phyloP scores from a whole-genome alignment of 495 filamentous ascomycete genomes.

The Penicillium egyptiacum region DNA sequence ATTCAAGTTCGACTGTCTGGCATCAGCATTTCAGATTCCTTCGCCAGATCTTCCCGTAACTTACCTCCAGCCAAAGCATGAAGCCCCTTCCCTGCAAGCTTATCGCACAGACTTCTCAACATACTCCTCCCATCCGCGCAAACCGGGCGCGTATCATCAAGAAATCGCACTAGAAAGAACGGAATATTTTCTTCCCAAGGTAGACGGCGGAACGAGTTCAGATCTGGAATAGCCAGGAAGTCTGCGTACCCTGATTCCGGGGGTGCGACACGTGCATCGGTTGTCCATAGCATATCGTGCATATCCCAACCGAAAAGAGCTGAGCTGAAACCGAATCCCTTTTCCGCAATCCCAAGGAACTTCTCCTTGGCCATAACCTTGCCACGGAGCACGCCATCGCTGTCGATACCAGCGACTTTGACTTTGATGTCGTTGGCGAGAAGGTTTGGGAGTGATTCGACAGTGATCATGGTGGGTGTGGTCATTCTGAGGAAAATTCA shows the following conservation, averaged over 20 bases:
- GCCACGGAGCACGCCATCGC: slow-evolving; percentile 82
- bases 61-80: slow-evolving; percentile 85
- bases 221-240: slow-evolving; percentile 74
- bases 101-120: slow-evolving; percentile 62
- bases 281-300: slow-evolving; percentile 83
- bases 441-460: slow-evolving; percentile 48
- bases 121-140: slow-evolving; percentile 76
- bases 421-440: slow-evolving; percentile 73
- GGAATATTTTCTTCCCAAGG: slow-evolving; percentile 91
- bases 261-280: slow-evolving; percentile 80
- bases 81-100: slow-evolving; percentile 57
- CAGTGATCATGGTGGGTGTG: slow-evolving; percentile 21
- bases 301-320: slow-evolving; percentile 96
- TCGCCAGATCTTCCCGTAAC: neutral
- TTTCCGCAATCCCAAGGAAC: slow-evolving; percentile 74
- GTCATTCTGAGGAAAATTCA: slow-evolving; percentile 11
- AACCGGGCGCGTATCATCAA: slow-evolving; percentile 54
- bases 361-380: slow-evolving; percentile 94
- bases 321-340: slow-evolving; percentile 92
- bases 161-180: slow-evolving; percentile 84
- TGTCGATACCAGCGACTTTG: slow-evolving; percentile 84
- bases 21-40: neutral
- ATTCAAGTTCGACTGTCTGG: slow-evolving; percentile 80
- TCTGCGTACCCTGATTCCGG: slow-evolving; percentile 85
- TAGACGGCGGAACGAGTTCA: slow-evolving; percentile 75